Conservation (phyloP, 1,139 yeast species). For the Scheffersomyces stambukii region DNA sequence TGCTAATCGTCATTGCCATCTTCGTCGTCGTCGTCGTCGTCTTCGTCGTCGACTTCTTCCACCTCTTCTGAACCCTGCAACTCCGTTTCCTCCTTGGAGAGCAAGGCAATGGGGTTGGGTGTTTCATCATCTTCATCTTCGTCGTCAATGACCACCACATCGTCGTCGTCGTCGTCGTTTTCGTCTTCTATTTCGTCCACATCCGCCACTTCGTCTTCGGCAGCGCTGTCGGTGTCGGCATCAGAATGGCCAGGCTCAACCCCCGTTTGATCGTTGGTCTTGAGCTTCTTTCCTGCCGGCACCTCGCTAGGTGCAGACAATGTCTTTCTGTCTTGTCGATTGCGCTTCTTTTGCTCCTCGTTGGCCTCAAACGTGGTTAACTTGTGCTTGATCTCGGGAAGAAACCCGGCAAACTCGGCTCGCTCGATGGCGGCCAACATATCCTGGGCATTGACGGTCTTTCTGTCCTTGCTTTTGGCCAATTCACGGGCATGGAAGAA, state of each 20-base stretch:
- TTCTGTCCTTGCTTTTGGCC: conserved; percentile 50
- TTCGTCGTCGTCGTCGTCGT: conserved; percentile 8
- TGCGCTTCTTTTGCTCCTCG: conserved; percentile 36
- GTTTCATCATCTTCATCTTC: conserved; percentile 14
- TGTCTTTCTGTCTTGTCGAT: conserved; percentile 15
- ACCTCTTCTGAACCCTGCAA: conserved; percentile 12
- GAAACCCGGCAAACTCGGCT: conserved; percentile 52
- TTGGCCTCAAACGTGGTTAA: conserved; percentile 40
- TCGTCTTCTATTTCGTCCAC: conserved; percentile 12
- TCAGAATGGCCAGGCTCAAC: conserved; percentile 17
- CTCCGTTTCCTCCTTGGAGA: conserved; percentile 23
- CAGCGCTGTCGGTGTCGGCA: conserved; percentile 5
- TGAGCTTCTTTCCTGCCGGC: conserved; percentile 6
- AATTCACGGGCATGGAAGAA: conserved; percentile 58
- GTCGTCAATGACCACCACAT: conserved; percentile 3
- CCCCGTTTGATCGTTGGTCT: conserved; percentile 11
- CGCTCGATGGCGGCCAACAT: conserved; percentile 54
- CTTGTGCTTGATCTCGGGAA: conserved; percentile 50
- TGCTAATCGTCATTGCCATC: conserved; percentile 4
- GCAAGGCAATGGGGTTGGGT: conserved; percentile 20
- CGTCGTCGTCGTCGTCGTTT: conserved; percentile 12
- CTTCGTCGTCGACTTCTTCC: conserved; percentile 10
- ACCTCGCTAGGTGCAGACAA: not conserved
- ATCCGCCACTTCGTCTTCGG: conserved; percentile 13
- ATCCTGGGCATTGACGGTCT: conserved; percentile 65